Conservation (phyloP, 495 filamentous ascomycete species). For the Penicillium ucsense region DNA sequence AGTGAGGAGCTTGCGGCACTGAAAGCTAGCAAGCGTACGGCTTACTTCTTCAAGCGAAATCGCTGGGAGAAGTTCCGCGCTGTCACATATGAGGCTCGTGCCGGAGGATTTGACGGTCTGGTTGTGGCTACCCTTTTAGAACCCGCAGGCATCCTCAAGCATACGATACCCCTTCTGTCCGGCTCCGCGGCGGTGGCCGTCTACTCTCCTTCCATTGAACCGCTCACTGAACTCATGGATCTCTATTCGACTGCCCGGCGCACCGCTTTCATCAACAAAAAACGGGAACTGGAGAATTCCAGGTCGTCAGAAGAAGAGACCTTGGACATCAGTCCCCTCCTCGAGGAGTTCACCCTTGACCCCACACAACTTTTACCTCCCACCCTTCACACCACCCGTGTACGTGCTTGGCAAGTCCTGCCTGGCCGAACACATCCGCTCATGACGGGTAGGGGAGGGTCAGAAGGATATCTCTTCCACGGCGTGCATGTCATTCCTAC, state of each 20-base stretch:
- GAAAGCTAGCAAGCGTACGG: conserved; percentile 69
- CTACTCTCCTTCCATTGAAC: conserved; percentile 70
- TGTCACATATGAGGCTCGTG: conserved; percentile 62
- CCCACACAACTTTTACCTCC: conserved; percentile 73
- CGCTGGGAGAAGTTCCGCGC: conserved; percentile 60
- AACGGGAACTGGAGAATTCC: conserved; percentile 24
- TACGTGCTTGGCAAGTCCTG: conserved; percentile 77
- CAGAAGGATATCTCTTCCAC: conserved; percentile 86
- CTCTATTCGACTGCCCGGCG: conserved; percentile 67
- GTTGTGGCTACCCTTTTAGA: conserved; percentile 75
- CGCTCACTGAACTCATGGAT: conserved; percentile 64
- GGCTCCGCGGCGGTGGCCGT: conserved; percentile 81
- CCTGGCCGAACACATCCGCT: conserved; percentile 87
- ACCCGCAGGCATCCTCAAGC: conserved; percentile 60
- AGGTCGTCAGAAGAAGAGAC: conserved; percentile 4
- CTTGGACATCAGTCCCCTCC: conserved; percentile 38
- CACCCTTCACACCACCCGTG: conserved; percentile 65
- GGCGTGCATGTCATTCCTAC: conserved; percentile 71
- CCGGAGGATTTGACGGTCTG: conserved; percentile 73
- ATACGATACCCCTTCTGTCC: conserved; percentile 64
- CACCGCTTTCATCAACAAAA: conserved; percentile 54
- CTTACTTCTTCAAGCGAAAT: conserved; percentile 75
- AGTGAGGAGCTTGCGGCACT: conserved; percentile 46
- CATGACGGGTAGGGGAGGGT: conserved; percentile 80
- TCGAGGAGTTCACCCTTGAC: conserved; percentile 69